Base-by-base conservation (phyloP, 352 stramenopile species). In the Phytophthora melonis region DNA sequence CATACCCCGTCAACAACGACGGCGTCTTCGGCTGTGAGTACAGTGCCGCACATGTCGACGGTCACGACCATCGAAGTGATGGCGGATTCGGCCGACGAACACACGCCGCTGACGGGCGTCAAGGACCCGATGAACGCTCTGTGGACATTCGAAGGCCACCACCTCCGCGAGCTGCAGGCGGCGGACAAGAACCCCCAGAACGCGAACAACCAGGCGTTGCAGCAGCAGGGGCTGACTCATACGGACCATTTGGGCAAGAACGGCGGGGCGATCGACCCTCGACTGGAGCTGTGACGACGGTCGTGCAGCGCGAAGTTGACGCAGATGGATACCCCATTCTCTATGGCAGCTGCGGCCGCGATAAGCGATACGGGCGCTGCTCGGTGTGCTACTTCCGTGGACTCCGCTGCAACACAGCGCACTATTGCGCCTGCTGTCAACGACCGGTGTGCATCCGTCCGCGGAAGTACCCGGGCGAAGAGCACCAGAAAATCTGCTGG, bases 401-500 rank as follows among this genome's bases (percentile, higher is more conserved):
- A 5, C 67, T 87, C 45, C 81, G 86, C 16, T 89, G 82, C 72
- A 93, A 93, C 64, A 86, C 86, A 53, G 78, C 75, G 23, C 83
- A 92, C 58, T 93, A 92, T 47, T 93, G 86, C 58, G 77, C 78
- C 19, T 91, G 86, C 69, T 93, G 86, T 65, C 84, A 92, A 67
- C 82, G 85, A 3, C 73, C 86, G n/a, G 84, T 93, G 69, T 93
- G 86, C 61, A 87, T 92, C 56, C 86, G 86, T 11, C 84, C 86
- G 52, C 81, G 86, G 3, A 84, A 78, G 50, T 92, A 93, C 58
- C 86, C 86, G 14, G 82, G 84, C 52, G 86, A 93, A 62, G 77
- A 87, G 32, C 78, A 92, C 53, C 76, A 83, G 10, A 93, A 93
- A 77, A 93, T 93, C 58, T 93, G 84, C 73, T 93, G 86, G 86